Base-by-base conservation (phyloP, 176 grass and related monocot species). In the Juncus effusus region DNA sequence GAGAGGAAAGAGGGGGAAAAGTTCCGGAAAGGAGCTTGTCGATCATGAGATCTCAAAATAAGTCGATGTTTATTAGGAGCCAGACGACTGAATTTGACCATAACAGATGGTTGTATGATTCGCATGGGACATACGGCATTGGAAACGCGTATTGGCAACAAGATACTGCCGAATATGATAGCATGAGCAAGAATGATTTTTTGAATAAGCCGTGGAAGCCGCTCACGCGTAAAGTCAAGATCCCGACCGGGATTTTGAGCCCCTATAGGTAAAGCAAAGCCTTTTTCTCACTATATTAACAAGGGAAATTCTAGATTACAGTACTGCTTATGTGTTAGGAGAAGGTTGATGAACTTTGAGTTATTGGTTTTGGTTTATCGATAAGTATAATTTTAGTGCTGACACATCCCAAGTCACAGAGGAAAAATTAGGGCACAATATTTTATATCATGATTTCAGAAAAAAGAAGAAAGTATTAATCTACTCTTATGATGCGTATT, bases 151-250 rank as follows among this genome's bases (percentile, higher is more conserved):
- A 61, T 19, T 72, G 65, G 80, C 58, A 67, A 13, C n/a, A 40
- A 54, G 80, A 78, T 40, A 54, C 12, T 57, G 67, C 60, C n/a
- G 58, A 47, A 35, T 70, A 59, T 67, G 64, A 3, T 53, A 64
- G 64, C n/a, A 40, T 58, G 36, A 55, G 36, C 15, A 76, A 53
- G 15, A 35, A 40, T 11, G 63, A 76, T 10, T 75, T 83, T 19
- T 11, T 83, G 8, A 70, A 67, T 56, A 83, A 83, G 60, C 80
- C 80, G 6, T 83, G 80, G 80, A 83, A 75, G 36, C 80, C 80
- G 28, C 67, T 83, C 0, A 82, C 73, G 4, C 66, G 80, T 52
- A 82, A 82, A 58, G 14, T 77, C 50, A 55, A 54, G 42, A 16
- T 83, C 2, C 38, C 74, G 8, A 40, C 59, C 7, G 74, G 55